phyloP scores from a whole-genome alignment of 2,329 filamentous ascomycete species.

The Neobulgaria alba region DNA sequence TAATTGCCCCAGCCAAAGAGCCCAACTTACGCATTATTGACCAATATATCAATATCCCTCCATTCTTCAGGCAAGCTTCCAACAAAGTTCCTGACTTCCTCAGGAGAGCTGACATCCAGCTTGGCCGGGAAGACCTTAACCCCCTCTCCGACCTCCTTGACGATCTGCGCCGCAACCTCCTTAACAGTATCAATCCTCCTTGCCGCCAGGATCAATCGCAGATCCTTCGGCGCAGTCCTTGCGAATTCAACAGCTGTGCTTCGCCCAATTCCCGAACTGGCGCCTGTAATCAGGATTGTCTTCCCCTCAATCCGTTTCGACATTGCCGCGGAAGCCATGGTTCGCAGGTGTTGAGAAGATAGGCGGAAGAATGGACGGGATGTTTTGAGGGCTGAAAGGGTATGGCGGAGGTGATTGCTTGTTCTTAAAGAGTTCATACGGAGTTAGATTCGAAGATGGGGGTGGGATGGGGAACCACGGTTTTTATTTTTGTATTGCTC shows the following conservation, averaged over 20 bases:
- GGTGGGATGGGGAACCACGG: too few species aligned
- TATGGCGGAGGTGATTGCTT: slow-evolving; percentile 1
- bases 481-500: too few species aligned
- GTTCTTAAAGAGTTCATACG: too few species aligned
- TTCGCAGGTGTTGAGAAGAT: slow-evolving; percentile 25
- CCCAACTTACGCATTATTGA: slow-evolving; percentile 84
- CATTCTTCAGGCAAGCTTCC: slow-evolving; percentile 68
- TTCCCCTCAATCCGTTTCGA: slow-evolving; percentile 83
- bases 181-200: slow-evolving; percentile 71
- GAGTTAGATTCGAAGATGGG: too few species aligned
- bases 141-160: slow-evolving; percentile 4
- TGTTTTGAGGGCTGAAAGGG: background rate
- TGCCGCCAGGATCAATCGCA: slow-evolving; percentile 85
- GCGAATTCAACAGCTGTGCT: slow-evolving; percentile 87
- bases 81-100: slow-evolving; percentile 67
- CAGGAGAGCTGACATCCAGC: slow-evolving; percentile 76
- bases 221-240: slow-evolving; percentile 64
- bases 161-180: slow-evolving; percentile 66
- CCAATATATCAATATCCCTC: slow-evolving; percentile 74
- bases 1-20: background rate
- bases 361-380: background rate
- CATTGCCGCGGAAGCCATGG: slow-evolving; percentile 57
- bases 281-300: slow-evolving; percentile 85
- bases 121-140: slow-evolving; percentile 51
- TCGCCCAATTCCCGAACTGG: slow-evolving; percentile 86